These are phyloP conservation scores for Annona squamosa DNA, from an alignment of 164 flowering plant genomes.

Conservation along the genomic window DNA sequence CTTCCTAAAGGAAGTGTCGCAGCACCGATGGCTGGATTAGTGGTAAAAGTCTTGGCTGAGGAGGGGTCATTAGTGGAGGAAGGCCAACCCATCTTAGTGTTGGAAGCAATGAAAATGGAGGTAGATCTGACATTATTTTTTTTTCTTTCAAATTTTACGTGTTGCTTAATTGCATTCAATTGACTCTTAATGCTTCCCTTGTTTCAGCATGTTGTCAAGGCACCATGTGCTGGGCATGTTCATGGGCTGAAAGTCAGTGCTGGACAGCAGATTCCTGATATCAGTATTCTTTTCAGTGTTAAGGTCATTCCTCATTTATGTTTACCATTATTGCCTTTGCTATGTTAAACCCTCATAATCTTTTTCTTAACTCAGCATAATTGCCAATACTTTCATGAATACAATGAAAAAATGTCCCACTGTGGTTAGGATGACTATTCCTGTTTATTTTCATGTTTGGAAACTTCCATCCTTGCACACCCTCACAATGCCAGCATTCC, in stretches of 20 bases:
- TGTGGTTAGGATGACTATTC: background rate
- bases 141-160: slow-evolving; percentile 3
- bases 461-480: too few species aligned
- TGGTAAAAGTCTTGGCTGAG: slow-evolving; percentile 73
- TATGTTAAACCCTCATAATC: background rate
- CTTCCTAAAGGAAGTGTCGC: slow-evolving; percentile 70
- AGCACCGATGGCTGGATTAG: slow-evolving; percentile 97
- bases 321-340: background rate
- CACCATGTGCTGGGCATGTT: slow-evolving; percentile 62
- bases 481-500: too few species aligned
- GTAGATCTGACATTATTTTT: slow-evolving; percentile 31
- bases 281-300: slow-evolving; percentile 53
- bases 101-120: slow-evolving; percentile 99
- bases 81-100: slow-evolving; percentile 72
- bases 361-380: background rate
- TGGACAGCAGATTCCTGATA: slow-evolving; percentile 84
- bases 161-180: background rate
- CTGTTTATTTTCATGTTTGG: background rate
- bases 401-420: background rate
- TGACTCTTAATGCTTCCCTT: background rate
- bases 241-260: slow-evolving; percentile 52
- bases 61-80: slow-evolving; percentile 58
- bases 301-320: slow-evolving; percentile 39
- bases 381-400: background rate
- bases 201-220: slow-evolving; percentile 81